phyloP scores from a whole-genome alignment of 345 rosid species.

The Eucalyptus marginata region DNA sequence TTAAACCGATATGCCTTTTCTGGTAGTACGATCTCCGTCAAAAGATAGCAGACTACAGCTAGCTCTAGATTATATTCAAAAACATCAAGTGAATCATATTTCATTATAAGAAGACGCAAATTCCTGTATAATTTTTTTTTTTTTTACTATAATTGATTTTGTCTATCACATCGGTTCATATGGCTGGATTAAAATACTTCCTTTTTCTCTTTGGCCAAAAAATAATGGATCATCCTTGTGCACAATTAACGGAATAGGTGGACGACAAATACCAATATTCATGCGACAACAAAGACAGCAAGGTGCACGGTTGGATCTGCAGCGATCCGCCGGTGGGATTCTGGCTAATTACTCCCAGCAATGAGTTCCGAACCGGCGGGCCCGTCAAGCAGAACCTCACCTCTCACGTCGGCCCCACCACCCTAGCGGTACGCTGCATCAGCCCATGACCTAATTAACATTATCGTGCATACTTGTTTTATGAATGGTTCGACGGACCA shows the following conservation, averaged over 20 bases:
- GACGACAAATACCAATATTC: constrained; percentile 94
- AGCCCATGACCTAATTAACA: not conserved
- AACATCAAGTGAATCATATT: not conserved
- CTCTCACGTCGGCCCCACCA: constrained; percentile 77
- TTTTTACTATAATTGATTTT: not conserved
- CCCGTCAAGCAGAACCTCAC: constrained; percentile 81
- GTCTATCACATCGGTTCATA: not conserved
- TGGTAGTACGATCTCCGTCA: not conserved
- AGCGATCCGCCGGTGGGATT: constrained; percentile 58
- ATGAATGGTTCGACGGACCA: not conserved
- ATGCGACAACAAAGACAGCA: constrained; percentile 53
- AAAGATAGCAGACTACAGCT: not conserved
- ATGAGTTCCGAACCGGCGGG: constrained; percentile 80
- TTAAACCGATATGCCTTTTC: not conserved
- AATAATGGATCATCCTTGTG: not conserved
- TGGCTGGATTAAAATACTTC: not conserved
- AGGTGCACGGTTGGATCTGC: constrained; percentile 85
- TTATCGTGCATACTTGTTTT: not conserved
- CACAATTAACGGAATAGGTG: constrained; percentile 20
- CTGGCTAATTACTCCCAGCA: constrained; percentile 89
- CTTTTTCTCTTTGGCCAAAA: not conserved
- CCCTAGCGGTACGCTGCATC: constrained; percentile 48
- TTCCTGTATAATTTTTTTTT: not conserved
- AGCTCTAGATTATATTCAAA: not conserved
- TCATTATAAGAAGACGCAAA: not conserved